A percentile compares a stretch with the other conserved stretches of the same genome.
Conservation (phyloP, 164 flowering plant genomes). For the Saururus chinensis region DNA sequence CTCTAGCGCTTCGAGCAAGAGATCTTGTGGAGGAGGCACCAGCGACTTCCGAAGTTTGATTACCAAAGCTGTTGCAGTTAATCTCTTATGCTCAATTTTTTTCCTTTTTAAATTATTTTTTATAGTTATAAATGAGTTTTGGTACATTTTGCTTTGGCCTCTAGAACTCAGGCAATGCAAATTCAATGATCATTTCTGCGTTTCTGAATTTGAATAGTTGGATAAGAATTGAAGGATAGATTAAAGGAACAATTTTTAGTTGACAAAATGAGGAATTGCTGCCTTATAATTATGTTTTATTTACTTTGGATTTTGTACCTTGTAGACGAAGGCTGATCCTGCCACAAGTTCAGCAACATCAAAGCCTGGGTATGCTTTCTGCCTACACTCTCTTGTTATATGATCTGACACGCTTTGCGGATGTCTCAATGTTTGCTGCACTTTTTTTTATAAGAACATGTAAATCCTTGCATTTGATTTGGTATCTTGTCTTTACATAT, state of each 20-base stretch:
- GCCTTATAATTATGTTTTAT: neutral
- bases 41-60: neutral
- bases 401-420: neutral
- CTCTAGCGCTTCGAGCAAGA: neutral
- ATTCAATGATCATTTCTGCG: neutral
- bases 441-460: neutral
- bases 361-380: neutral
- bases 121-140: neutral
- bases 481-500: neutral
- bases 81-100: neutral
- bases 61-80: neutral
- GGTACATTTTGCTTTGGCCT: neutral
- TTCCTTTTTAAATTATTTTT: no score
- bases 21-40: no score
- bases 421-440: neutral
- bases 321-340: constrained; percentile 1
- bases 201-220: neutral
- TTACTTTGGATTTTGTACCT: neutral
- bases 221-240: neutral
- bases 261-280: neutral
- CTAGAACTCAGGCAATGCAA: neutral
- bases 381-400: neutral
- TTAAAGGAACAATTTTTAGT: neutral
- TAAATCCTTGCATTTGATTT: neutral
- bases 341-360: neutral